Conservation (phyloP, 2,329 filamentous ascomycete genomes). For the Chrysosporium queenslandicum region DNA sequence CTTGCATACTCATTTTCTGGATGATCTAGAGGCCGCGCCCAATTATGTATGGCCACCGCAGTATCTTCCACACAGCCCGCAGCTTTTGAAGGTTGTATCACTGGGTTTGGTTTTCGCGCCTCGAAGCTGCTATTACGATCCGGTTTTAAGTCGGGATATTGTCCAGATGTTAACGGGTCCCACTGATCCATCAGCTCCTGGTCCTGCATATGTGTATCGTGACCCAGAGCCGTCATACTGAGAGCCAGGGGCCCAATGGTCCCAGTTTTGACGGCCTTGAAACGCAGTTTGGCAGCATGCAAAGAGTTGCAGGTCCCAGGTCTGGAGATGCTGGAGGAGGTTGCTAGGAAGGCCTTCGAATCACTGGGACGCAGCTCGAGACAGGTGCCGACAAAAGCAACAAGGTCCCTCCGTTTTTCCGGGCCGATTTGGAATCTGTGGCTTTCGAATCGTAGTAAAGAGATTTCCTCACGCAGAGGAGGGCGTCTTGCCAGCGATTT, state of each 20-base stretch:
- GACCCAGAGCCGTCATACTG: constrained; percentile 3
- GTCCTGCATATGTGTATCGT: constrained; percentile 5
- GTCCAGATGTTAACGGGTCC: not conserved
- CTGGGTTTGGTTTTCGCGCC: not conserved
- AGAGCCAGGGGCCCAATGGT: not conserved
- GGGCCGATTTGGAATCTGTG: not conserved
- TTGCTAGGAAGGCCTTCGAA: not conserved
- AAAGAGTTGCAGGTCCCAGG: not conserved
- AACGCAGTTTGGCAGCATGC: not conserved
- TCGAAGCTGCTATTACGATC: not conserved
- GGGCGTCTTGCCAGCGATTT: not conserved
- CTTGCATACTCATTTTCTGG: constrained; percentile 5
- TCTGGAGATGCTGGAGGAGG: not conserved
- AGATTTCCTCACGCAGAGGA: not conserved
- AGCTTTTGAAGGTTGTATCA: not conserved
- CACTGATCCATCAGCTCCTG: constrained; percentile 2
- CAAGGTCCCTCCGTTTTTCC: not conserved
- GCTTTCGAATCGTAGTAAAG: not conserved
- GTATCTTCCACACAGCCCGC: not conserved
- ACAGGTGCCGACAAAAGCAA: not conserved
- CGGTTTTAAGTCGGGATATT: not conserved
- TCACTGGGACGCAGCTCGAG: not conserved
- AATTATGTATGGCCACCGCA: not conserved
- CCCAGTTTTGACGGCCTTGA: not conserved
- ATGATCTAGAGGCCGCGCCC: not conserved